Percentiles rank a stretch among this genome's conserved stretches.
These are phyloP conservation scores for Malassezia nana DNA, from an alignment of 1,284 basidiomycete genomes.

Conservation along the genomic window DNA sequence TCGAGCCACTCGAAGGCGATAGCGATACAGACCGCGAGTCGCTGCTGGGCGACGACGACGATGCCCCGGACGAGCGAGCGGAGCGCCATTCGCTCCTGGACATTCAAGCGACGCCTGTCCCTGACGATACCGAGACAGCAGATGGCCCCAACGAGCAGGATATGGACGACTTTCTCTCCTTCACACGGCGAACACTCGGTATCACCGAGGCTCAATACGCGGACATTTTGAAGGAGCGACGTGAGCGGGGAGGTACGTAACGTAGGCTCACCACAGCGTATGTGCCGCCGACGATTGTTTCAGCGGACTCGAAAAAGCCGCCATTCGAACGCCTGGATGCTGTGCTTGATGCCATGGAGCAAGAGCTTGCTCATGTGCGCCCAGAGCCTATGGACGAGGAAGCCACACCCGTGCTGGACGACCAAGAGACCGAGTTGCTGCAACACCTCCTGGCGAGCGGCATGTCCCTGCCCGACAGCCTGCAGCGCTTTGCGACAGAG, in stretches of 20 bases:
- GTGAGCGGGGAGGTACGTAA: slow-evolving; percentile 10
- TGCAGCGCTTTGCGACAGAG: slow-evolving; percentile 5
- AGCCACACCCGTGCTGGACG: slow-evolving; percentile 4
- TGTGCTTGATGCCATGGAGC: slow-evolving; percentile 16
- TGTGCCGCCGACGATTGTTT: not conserved
- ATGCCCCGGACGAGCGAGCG: slow-evolving; percentile 7
- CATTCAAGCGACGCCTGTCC: not conserved
- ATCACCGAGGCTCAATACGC: slow-evolving; percentile 11
- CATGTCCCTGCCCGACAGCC: slow-evolving; percentile 10
- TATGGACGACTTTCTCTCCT: slow-evolving; percentile 14
- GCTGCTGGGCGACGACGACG: slow-evolving; percentile 8
- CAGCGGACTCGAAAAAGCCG: not conserved
- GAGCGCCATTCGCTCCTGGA: slow-evolving; percentile 7
- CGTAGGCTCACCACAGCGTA: not conserved
- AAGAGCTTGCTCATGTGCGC: not conserved
- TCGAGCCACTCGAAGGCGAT: slow-evolving; percentile 10
- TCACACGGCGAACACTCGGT: slow-evolving; percentile 13
- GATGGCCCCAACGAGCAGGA: slow-evolving; percentile 3
- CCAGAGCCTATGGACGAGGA: not conserved
- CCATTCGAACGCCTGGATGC: slow-evolving; percentile 7
- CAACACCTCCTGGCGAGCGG: slow-evolving; percentile 15
- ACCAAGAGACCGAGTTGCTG: slow-evolving; percentile 14
- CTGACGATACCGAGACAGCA: not conserved
- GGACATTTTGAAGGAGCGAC: slow-evolving; percentile 8
- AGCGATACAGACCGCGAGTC: slow-evolving; percentile 10